A percentile compares a stretch with the other conserved stretches of the same genome.
Evolutionary conservation across 495 filamentous ascomycete species (phyloP).

Genomic region (Penicillium roqueforti): DNA sequence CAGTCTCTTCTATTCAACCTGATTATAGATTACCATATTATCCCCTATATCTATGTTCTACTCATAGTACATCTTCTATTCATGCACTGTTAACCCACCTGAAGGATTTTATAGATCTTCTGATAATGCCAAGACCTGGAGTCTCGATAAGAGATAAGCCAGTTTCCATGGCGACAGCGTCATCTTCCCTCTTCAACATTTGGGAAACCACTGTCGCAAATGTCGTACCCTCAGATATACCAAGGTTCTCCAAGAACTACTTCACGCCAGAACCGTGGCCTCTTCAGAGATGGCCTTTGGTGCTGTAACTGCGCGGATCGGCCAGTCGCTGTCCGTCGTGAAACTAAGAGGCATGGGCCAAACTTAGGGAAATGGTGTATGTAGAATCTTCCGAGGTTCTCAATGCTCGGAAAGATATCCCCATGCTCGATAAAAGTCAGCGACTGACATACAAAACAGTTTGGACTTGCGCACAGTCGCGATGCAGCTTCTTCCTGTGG

Average conservation of each 20-base stretch:
- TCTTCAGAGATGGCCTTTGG: conserved; percentile 55
- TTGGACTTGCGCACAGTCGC: conserved; percentile 59
- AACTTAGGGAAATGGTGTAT: conserved; percentile 62
- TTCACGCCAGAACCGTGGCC: conserved; percentile 46
- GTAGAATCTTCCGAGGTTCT: not conserved
- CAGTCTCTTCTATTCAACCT: too few species aligned
- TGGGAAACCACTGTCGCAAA: not conserved
- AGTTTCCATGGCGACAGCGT: conserved; percentile 5
- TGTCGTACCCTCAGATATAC: conserved; percentile 7
- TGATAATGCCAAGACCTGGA: conserved; percentile 4
- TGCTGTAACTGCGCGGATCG: conserved; percentile 64
- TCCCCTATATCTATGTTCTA: not conserved
- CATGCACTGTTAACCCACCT: not conserved
- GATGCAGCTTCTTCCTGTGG: conserved; percentile 72
- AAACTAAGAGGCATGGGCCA: conserved; percentile 60
- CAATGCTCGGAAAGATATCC: not conserved
- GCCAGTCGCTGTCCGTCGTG: conserved; percentile 54
- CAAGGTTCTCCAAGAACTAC: conserved; percentile 28
- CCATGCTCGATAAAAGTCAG: not conserved
- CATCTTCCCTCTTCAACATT: not conserved
- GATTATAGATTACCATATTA: too few species aligned
- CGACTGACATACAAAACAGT: conserved; percentile 33
- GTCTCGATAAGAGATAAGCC: conserved; percentile 7
- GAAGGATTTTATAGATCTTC: not conserved
- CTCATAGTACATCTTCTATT: too few species aligned